Evolutionary conservation across 495 filamentous ascomycete species (phyloP).

Genomic region (Neurospora terricola): DNA sequence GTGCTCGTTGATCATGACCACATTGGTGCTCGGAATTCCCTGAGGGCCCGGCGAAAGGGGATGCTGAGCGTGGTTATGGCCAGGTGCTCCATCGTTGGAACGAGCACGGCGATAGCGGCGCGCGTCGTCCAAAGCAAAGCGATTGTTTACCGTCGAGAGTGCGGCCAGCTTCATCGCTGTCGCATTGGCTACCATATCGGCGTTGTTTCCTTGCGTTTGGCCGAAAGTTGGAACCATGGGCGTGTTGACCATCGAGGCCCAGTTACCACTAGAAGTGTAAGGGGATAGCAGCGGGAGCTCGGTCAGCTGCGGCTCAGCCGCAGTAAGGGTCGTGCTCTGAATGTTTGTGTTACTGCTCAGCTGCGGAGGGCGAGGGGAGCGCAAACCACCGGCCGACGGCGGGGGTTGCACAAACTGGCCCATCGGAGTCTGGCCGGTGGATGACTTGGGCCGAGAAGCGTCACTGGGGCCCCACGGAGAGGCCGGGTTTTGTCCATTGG

Average conservation of each 20-base stretch:
- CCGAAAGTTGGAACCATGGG: slow-evolving; percentile 87
- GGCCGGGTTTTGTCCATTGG: slow-evolving; percentile 48
- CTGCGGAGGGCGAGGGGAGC: slow-evolving; percentile 64
- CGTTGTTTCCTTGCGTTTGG: slow-evolving; percentile 45
- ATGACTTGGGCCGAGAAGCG: slow-evolving; percentile 75
- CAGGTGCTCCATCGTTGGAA: slow-evolving; percentile 69
- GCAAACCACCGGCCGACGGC: slow-evolving; percentile 67
- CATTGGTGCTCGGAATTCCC: slow-evolving; percentile 51
- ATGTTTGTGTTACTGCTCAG: slow-evolving; percentile 56
- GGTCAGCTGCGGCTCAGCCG: slow-evolving; percentile 51
- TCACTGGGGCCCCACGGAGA: slow-evolving; percentile 68
- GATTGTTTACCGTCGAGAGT: slow-evolving; percentile 94
- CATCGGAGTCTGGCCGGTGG: slow-evolving; percentile 81
- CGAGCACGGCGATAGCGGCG: slow-evolving; percentile 87
- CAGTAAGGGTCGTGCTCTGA: slow-evolving; percentile 73
- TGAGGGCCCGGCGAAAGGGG: slow-evolving; percentile 37
- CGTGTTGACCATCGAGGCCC: slow-evolving; percentile 97
- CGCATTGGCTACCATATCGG: slow-evolving; percentile 97
- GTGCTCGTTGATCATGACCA: slow-evolving; percentile 84
- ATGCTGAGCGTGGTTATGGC: slow-evolving; percentile 20
- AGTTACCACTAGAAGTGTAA: slow-evolving; percentile 80
- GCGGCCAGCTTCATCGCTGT: slow-evolving; percentile 98
- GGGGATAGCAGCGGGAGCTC: slow-evolving; percentile 85
- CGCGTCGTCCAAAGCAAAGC: slow-evolving; percentile 91
- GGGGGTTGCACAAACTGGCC: slow-evolving; percentile 89